Conservation (phyloP, 306 rosid species). For the Sicyos baderoa region DNA sequence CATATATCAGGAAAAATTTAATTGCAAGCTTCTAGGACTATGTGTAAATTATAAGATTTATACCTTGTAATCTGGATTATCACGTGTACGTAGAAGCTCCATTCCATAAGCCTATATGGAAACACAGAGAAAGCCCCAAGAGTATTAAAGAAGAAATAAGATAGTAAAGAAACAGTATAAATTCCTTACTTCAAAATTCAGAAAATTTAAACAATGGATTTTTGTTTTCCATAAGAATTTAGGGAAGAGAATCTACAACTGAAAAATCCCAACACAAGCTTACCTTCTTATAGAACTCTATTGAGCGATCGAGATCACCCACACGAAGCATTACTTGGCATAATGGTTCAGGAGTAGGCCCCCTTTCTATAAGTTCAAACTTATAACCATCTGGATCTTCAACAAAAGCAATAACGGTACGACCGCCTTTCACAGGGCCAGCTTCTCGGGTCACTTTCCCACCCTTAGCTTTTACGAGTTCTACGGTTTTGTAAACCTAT, state of each 20-base stretch:
- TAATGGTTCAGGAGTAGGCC: no score
- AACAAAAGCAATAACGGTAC: slow-evolving; percentile 50
- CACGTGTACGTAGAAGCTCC: slow-evolving; percentile 81
- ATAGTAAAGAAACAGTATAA: background rate
- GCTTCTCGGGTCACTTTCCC: slow-evolving; percentile 84
- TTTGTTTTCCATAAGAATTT: no score
- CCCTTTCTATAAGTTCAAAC: slow-evolving; percentile 63
- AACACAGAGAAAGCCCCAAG: background rate
- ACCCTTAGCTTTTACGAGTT: slow-evolving; percentile 77
- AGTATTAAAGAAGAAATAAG: background rate
- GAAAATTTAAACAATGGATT: background rate
- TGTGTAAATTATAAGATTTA: slow-evolving; percentile 16
- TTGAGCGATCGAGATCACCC: slow-evolving; percentile 87
- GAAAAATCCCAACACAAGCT: slow-evolving; percentile 20
- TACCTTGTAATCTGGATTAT: slow-evolving; percentile 90
- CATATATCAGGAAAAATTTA: background rate
- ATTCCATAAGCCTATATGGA: slow-evolving; percentile 59
- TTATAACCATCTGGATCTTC: slow-evolving; percentile 97
- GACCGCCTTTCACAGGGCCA: slow-evolving; percentile 69
- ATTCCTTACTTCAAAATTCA: slow-evolving; percentile 1
- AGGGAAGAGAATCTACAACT: background rate
- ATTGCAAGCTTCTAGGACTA: background rate
- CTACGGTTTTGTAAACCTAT: slow-evolving; percentile 77
- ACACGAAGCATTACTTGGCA: slow-evolving; percentile 63
- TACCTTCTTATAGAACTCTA: slow-evolving; percentile 86